These are phyloP conservation scores for Chaetothyriales sp. DNA, from an alignment of 2,329 filamentous ascomycete genomes.

Conservation along the genomic window DNA sequence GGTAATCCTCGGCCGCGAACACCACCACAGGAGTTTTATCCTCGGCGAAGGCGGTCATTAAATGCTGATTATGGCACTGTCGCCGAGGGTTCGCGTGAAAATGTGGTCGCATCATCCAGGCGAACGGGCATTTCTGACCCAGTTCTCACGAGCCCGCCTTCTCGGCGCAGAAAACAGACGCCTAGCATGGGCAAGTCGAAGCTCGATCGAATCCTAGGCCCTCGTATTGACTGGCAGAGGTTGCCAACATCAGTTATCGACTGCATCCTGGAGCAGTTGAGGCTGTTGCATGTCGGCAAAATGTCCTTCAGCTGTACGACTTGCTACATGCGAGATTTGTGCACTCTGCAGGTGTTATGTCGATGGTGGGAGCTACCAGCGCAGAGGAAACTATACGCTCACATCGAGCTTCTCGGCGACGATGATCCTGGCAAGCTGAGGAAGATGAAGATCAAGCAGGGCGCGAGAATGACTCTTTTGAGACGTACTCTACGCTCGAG, in stretches of 20 bases:
- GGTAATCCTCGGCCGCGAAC: not conserved
- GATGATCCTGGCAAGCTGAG: conserved; percentile 34
- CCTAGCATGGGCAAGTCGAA: not conserved
- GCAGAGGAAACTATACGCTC: conserved; percentile 36
- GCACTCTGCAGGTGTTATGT: conserved; percentile 40
- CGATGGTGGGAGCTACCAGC: conserved; percentile 44
- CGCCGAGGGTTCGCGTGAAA: not conserved
- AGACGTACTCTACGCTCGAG: conserved; percentile 41
- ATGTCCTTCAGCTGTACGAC: conserved; percentile 35
- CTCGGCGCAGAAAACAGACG: not conserved
- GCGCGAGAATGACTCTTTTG: conserved; percentile 37
- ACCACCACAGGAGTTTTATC: not conserved
- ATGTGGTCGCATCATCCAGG: not conserved
- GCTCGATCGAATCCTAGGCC: not conserved
- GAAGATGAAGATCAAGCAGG: conserved; percentile 36
- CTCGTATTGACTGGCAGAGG: conserved; percentile 21
- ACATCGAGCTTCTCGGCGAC: conserved; percentile 35
- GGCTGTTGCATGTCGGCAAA: conserved; percentile 30
- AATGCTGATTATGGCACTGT: not conserved
- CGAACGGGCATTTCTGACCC: not conserved
- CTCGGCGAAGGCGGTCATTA: not conserved
- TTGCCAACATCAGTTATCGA: conserved; percentile 43
- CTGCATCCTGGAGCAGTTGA: conserved; percentile 39
- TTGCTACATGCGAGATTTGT: conserved; percentile 42
- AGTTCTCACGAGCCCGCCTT: not conserved